Evolutionary conservation across 1,284 basidiomycete species (phyloP).

Genomic region (Neolentinus lepideus): DNA sequence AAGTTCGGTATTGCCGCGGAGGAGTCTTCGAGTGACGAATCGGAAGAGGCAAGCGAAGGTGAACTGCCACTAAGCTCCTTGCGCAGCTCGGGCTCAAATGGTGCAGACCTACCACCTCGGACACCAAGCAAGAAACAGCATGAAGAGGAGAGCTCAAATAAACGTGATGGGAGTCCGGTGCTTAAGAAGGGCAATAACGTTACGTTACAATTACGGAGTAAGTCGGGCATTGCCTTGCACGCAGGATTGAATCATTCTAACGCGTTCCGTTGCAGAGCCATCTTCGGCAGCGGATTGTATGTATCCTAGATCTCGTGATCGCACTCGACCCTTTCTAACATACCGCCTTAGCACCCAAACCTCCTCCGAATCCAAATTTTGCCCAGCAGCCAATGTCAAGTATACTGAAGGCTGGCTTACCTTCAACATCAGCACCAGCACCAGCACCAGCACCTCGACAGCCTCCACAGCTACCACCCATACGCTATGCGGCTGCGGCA

Average conservation of each 20-base stretch:
- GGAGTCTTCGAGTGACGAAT: conserved; percentile 41
- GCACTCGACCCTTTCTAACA: conserved; percentile 12
- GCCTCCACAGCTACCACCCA: conserved; percentile 63
- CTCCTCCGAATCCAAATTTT: conserved; percentile 78
- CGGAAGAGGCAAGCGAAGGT: conserved; percentile 72
- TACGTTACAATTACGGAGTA: conserved; percentile 61
- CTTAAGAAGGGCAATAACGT: conserved; percentile 60
- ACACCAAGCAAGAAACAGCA: conserved; percentile 67
- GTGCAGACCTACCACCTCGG: conserved; percentile 53
- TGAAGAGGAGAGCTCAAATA: conserved; percentile 68
- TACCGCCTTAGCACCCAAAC: conserved; percentile 44
- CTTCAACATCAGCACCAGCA: too few species aligned
- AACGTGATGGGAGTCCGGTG: conserved; percentile 70
- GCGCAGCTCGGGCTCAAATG: conserved; percentile 3
- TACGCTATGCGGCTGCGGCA: conserved; percentile 88
- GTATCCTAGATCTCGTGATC: conserved; percentile 7
- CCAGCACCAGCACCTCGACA: conserved; percentile 45
- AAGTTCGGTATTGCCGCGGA: conserved; percentile 73
- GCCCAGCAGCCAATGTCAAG: conserved; percentile 75
- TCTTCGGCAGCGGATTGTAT: conserved; percentile 41
- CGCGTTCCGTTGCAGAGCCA: conserved; percentile 27
- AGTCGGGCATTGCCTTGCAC: not conserved
- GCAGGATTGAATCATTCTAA: conserved; percentile 7
- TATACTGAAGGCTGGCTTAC: conserved; percentile 65
- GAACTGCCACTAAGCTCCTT: conserved; percentile 10